A percentile compares a stretch with the other conserved stretches of the same genome.
Evolutionary conservation across 148 eudicot species (phyloP).

Genomic region (Vaccinium vitisidaea): DNA sequence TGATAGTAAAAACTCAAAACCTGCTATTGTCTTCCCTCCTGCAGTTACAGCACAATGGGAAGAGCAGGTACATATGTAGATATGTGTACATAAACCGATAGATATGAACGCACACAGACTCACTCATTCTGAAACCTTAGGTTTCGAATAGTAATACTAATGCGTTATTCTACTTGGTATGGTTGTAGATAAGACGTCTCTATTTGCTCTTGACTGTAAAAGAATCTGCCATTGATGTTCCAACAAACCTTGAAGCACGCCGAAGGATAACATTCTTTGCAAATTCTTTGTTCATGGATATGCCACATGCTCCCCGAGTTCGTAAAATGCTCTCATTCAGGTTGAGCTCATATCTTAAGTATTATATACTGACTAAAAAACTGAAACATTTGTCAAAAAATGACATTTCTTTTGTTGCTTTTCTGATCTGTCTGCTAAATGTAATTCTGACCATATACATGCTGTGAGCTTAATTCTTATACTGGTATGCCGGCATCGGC

Average conservation of each 20-base stretch:
- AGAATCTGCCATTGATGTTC: slow-evolving; percentile 55
- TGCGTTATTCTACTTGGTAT: slow-evolving; percentile 4
- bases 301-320: slow-evolving; percentile 54
- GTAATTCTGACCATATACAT: background rate
- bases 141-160: background rate
- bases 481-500: background rate
- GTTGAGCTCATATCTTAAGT: slow-evolving; percentile 17
- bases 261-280: slow-evolving; percentile 51
- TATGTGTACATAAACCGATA: background rate
- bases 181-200: slow-evolving; percentile 45
- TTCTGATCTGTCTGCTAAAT: background rate
- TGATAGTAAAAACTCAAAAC: slow-evolving; percentile 38
- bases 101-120: background rate
- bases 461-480: background rate
- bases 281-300: slow-evolving; percentile 53
- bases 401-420: background rate
- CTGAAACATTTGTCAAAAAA: background rate
- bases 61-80: slow-evolving; percentile 59
- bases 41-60: slow-evolving; percentile 86
- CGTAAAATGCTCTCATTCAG: slow-evolving; percentile 57
- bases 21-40: slow-evolving; percentile 67
- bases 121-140: background rate
- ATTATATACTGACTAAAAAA: background rate
- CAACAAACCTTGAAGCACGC: slow-evolving; percentile 57
- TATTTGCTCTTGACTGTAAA: slow-evolving; percentile 47